A percentile compares a stretch with the other conserved stretches of the same genome.
Evolutionary conservation across 345 rosid species (phyloP).

Genomic region (Acer negundo): DNA sequence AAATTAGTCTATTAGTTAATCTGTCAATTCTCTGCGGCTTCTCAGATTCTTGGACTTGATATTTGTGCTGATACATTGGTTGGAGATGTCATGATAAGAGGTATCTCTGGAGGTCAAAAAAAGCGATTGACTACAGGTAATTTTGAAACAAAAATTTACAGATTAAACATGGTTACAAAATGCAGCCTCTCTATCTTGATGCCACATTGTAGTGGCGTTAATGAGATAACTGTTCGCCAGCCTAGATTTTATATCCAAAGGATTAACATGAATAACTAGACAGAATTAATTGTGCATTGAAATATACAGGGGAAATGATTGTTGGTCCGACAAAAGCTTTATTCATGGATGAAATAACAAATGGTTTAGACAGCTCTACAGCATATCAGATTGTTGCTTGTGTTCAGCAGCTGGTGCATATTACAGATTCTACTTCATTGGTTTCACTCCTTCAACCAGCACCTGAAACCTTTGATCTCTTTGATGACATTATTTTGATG

Average conservation of each 20-base stretch:
- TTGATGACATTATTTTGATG: constrained; percentile 62
- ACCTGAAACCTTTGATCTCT: constrained; percentile 61
- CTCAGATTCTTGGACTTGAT: constrained; percentile 51
- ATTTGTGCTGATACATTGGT: constrained; percentile 50
- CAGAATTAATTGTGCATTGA: background rate
- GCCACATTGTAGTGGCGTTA: background rate
- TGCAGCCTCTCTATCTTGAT: background rate
- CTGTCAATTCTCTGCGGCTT: background rate
- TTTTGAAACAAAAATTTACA: background rate
- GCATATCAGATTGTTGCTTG: constrained; percentile 59
- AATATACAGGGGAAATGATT: constrained; percentile 62
- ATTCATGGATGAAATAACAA: constrained; percentile 74
- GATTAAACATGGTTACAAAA: background rate
- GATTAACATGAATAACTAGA: background rate
- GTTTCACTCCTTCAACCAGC: constrained; percentile 75
- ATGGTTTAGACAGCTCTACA: constrained; percentile 71
- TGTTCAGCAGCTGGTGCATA: constrained; percentile 59
- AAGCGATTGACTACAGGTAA: constrained; percentile 53
- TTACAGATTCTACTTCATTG: constrained; percentile 54
- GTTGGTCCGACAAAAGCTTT: constrained; percentile 66
- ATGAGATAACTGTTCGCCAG: too few species aligned
- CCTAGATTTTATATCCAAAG: background rate
- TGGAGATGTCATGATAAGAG: constrained; percentile 48
- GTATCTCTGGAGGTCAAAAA: constrained; percentile 58
- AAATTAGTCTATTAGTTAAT: background rate